Evolutionary conservation across 139 green algal species (phyloP).

Genomic region (Chlamydomonas sp.): DNA sequence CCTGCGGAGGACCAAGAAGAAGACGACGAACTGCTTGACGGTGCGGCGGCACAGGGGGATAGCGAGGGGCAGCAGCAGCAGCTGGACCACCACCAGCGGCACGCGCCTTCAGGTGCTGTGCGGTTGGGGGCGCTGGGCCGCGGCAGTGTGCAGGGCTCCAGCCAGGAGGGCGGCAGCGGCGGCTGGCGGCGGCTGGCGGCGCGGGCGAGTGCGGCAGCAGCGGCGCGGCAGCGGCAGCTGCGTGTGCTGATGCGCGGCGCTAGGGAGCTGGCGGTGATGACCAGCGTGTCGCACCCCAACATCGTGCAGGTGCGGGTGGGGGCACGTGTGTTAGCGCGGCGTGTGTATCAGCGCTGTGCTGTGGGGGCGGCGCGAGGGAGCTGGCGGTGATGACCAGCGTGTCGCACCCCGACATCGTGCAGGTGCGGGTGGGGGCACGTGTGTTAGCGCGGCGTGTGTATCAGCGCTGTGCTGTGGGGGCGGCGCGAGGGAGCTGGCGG

Average conservation of each 20-base stretch:
- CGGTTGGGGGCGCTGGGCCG: too few relatives aligned
- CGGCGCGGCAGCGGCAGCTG: background rate
- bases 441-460: background rate
- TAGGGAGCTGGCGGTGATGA: constrained; percentile 31
- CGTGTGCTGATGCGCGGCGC: constrained; percentile 23
- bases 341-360: too few relatives aligned
- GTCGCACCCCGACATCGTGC: constrained; percentile 14
- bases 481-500: constrained; percentile 26
- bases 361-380: constrained; percentile 20
- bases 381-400: constrained; percentile 25
- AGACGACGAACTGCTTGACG: too few relatives aligned
- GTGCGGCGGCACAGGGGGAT: too few relatives aligned
- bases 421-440: background rate
- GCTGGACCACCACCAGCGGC: too few relatives aligned
- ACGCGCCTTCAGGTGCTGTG: too few relatives aligned
- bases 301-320: constrained; percentile 21
- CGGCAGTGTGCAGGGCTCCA: too few relatives aligned
- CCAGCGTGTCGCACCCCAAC: background rate
- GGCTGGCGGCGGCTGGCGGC: background rate
- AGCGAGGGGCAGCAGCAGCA: too few relatives aligned
- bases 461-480: background rate
- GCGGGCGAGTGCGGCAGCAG: background rate
- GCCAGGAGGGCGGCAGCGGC: background rate
- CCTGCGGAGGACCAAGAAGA: too few relatives aligned
- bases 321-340: too few relatives aligned